These are phyloP conservation scores for Podospora fimiseda DNA, from an alignment of 495 filamentous ascomycete species.

Conservation along the genomic window DNA sequence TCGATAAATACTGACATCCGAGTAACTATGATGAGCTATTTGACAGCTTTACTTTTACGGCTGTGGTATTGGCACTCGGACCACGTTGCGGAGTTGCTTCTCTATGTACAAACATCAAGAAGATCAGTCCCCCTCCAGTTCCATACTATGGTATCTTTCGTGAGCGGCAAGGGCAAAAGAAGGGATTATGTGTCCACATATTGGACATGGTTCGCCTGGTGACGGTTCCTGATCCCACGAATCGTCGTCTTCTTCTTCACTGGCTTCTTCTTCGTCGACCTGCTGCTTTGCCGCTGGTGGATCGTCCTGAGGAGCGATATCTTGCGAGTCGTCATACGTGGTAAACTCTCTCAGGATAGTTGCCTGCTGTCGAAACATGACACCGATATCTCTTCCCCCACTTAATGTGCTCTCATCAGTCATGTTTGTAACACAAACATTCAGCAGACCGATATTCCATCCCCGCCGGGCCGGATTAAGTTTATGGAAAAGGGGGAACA, in stretches of 20 bases:
- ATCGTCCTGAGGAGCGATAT: conserved; percentile 54
- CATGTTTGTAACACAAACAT: conserved; percentile 85
- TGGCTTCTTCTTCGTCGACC: background rate
- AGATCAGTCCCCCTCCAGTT: background rate
- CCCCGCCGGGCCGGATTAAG: conserved; percentile 28
- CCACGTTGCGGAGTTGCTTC: too few species aligned
- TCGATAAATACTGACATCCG: too few species aligned
- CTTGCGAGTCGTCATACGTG: conserved; percentile 23
- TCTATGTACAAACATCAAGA: too few species aligned
- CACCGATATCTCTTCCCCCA: conserved; percentile 50
- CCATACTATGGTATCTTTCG: background rate
- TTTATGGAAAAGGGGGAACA: conserved; percentile 64
- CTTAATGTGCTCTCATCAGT: conserved; percentile 46
- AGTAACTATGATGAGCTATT: too few species aligned
- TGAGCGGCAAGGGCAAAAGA: background rate
- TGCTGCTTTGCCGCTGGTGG: conserved; percentile 2
- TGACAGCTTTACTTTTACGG: too few species aligned
- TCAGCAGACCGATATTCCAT: conserved; percentile 77
- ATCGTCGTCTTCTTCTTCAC: background rate
- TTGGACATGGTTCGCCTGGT: background rate
- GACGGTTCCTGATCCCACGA: background rate
- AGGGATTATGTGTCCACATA: background rate
- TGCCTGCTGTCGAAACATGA: conserved; percentile 66
- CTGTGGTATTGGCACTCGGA: too few species aligned
- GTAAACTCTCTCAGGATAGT: conserved; percentile 58